Evolutionary conservation across 2,329 filamentous ascomycete species (phyloP).

Genomic region (Chrysosporium queenslandicum): DNA sequence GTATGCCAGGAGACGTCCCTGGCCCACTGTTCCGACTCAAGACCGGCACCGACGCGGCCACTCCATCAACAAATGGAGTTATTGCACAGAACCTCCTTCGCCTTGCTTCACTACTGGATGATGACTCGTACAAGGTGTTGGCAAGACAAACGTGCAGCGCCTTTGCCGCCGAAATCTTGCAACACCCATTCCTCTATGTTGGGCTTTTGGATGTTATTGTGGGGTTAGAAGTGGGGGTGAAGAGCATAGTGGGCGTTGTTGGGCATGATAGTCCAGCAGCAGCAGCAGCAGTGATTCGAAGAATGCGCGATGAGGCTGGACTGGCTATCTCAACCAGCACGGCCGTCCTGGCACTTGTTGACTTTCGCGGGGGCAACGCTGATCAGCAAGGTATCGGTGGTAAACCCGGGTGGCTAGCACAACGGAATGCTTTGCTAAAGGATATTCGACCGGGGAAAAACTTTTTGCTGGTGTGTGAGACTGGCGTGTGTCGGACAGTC

Average conservation of each 20-base stretch:
- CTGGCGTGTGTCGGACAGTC: slow-evolving; percentile 28
- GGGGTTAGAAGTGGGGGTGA: slow-evolving; percentile 59
- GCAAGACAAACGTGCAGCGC: slow-evolving; percentile 68
- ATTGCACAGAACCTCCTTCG: slow-evolving; percentile 82
- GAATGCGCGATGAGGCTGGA: slow-evolving; percentile 29
- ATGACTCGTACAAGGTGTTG: slow-evolving; percentile 52
- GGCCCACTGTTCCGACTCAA: slow-evolving; percentile 69
- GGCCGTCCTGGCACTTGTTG: slow-evolving; percentile 28
- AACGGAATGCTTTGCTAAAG: slow-evolving; percentile 30
- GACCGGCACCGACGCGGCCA: slow-evolving; percentile 86
- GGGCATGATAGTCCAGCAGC: slow-evolving; percentile 26
- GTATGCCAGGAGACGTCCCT: slow-evolving; percentile 50
- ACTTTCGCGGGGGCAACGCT: slow-evolving; percentile 18
- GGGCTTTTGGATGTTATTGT: slow-evolving; percentile 69
- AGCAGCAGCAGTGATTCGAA: slow-evolving; percentile 21
- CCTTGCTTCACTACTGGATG: slow-evolving; percentile 58
- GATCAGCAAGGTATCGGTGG: slow-evolving; percentile 27
- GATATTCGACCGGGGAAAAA: slow-evolving; percentile 33
- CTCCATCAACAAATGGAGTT: slow-evolving; percentile 81
- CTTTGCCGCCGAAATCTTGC: slow-evolving; percentile 83
- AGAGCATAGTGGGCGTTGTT: slow-evolving; percentile 48
- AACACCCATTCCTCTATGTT: slow-evolving; percentile 87
- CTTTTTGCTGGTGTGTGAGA: slow-evolving; percentile 32
- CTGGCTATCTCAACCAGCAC: slow-evolving; percentile 26
- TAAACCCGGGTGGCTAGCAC: slow-evolving; percentile 32